phyloP scores from a whole-genome alignment of 2,329 filamentous ascomycete genomes.

The Aspergillus sergii region DNA sequence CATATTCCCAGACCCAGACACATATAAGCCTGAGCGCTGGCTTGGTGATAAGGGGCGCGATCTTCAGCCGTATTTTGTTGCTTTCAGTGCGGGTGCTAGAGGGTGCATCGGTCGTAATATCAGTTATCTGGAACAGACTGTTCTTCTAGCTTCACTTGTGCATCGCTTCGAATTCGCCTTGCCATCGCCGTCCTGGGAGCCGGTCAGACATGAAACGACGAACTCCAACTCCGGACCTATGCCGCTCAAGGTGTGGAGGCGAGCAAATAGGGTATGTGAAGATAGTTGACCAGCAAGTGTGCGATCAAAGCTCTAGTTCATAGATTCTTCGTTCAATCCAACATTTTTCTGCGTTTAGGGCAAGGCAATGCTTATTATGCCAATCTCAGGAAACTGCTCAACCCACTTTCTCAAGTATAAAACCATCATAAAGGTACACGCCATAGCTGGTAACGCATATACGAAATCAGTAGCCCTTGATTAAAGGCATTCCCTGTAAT shows the following conservation, averaged over 20 bases:
- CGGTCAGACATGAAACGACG: background rate
- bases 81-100: conserved; percentile 37
- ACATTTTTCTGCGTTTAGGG: too few relatives aligned
- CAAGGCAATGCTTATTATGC: too few relatives aligned
- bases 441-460: too few relatives aligned
- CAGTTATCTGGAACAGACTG: background rate
- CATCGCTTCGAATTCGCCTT: background rate
- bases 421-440: too few relatives aligned
- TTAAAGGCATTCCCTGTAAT: too few relatives aligned
- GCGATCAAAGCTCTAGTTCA: background rate
- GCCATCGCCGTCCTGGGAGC: background rate
- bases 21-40: conserved; percentile 44
- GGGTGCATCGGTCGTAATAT: conserved; percentile 1
- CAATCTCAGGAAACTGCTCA: too few relatives aligned
- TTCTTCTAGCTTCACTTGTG: conserved; percentile 1
- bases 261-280: background rate
- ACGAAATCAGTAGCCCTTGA: too few relatives aligned
- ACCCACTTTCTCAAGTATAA: too few relatives aligned
- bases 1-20: conserved; percentile 38
- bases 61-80: conserved; percentile 40
- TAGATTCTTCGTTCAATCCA: background rate
- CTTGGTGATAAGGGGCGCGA: conserved; percentile 39
- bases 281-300: background rate
- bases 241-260: background rate
- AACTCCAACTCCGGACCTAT: background rate